Evolutionary conservation across 257 asterid species (phyloP).

Genomic region (Scutellaria baicalensis): DNA sequence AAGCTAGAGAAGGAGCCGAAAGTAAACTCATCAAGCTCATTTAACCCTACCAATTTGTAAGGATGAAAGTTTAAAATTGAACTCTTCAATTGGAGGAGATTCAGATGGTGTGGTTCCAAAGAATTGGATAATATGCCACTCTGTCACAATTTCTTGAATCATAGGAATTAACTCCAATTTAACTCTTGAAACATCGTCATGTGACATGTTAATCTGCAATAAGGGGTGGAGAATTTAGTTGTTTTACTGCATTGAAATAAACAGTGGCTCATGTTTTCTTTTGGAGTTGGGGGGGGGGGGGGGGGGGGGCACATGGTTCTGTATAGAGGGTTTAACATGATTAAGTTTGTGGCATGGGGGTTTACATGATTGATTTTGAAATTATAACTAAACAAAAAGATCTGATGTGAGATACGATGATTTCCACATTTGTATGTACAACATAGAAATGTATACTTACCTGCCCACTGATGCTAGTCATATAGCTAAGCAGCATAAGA

Average conservation of each 20-base stretch:
- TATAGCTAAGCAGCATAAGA: slow-evolving; percentile 76
- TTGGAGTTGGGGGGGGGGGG: too few species aligned
- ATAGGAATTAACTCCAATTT: slow-evolving; percentile 74
- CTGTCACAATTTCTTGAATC: slow-evolving; percentile 75
- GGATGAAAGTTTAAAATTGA: slow-evolving; percentile 80
- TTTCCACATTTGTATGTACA: neutral
- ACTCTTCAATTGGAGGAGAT: slow-evolving; percentile 80
- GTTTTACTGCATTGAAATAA: neutral
- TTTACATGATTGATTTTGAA: too few species aligned
- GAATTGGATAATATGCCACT: slow-evolving; percentile 88
- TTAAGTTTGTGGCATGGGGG: neutral
- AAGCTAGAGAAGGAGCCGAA: slow-evolving; percentile 3
- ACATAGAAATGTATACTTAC: slow-evolving; percentile 37
- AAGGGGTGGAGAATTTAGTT: neutral
- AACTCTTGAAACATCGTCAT: slow-evolving; percentile 62
- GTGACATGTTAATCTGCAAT: slow-evolving; percentile 77
- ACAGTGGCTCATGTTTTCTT: neutral
- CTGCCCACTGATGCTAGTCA: slow-evolving; percentile 88
- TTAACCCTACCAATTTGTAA: slow-evolving; percentile 68
- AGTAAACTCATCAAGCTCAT: slow-evolving; percentile 2
- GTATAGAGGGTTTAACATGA: neutral
- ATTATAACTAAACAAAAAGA: neutral
- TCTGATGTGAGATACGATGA: neutral
- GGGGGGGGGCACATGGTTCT: too few species aligned
- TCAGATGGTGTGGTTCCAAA: slow-evolving; percentile 79